A percentile compares a stretch with the other conserved stretches of the same genome.
phyloP scores from a whole-genome alignment of 2,329 filamentous ascomycete genomes.

The Anthostomella pinea region DNA sequence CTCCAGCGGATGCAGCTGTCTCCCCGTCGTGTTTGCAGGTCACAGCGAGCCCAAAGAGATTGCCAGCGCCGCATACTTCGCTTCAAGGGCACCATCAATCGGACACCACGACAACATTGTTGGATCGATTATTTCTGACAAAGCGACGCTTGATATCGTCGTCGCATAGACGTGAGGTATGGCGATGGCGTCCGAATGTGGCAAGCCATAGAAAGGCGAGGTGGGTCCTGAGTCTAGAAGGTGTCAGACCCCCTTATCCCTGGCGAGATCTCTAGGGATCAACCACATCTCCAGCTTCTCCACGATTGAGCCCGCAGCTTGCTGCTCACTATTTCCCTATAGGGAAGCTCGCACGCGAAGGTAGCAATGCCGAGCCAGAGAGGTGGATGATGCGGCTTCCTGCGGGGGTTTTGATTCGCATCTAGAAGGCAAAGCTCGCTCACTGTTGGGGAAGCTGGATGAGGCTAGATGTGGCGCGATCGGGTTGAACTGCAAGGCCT shows the following conservation, averaged over 20 bases:
- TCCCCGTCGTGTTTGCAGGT: too few relatives aligned
- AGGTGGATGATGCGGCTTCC: slow-evolving; percentile 9
- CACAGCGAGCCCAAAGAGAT: too few relatives aligned
- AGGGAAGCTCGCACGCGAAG: slow-evolving; percentile 16
- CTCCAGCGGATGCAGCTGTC: too few relatives aligned
- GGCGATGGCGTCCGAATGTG: neutral
- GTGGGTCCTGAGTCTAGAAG: neutral
- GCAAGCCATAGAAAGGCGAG: neutral
- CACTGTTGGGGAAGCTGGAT: too few relatives aligned
- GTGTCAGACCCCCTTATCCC: neutral
- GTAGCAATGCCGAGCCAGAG: slow-evolving; percentile 15
- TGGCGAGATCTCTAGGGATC: slow-evolving; percentile 3
- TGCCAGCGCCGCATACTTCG: too few relatives aligned
- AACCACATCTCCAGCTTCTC: too few relatives aligned
- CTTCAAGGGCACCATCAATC: too few relatives aligned
- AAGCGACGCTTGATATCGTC: neutral
- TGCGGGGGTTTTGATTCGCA: slow-evolving; percentile 1
- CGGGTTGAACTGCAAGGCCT: too few relatives aligned
- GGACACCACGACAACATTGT: too few relatives aligned
- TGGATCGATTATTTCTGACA: neutral
- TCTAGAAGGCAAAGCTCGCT: too few relatives aligned
- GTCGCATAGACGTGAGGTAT: neutral
- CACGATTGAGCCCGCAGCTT: slow-evolving; percentile 4
- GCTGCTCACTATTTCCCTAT: slow-evolving; percentile 8
- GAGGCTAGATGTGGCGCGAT: too few relatives aligned